Conservation (phyloP, 768 basidiomycete species). For the Boletellus sp. region DNA sequence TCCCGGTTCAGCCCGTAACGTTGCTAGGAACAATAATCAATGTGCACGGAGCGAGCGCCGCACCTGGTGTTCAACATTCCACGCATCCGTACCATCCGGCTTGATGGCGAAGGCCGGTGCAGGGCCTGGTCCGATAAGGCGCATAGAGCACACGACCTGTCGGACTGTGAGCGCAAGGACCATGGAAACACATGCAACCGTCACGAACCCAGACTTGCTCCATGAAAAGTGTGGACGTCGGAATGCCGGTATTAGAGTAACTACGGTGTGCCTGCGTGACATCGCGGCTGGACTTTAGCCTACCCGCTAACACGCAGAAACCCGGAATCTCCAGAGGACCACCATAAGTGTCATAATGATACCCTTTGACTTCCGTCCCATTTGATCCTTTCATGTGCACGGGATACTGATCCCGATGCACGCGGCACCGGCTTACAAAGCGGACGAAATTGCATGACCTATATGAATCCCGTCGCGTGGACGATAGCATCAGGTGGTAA, state of each 20-base stretch:
- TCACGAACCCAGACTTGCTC: no score
- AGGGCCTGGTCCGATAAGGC: conserved; percentile 26
- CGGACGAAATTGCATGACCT: conserved; percentile 15
- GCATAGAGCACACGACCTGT: no score
- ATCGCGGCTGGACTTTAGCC: not conserved
- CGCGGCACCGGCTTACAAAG: not conserved
- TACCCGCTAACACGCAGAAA: conserved; percentile 32
- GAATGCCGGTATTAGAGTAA: conserved; percentile 18
- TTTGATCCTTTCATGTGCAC: conserved; percentile 23
- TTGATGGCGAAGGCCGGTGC: conserved; percentile 23
- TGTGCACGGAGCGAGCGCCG: no score
- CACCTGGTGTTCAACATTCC: conserved; percentile 23
- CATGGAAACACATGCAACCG: not conserved
- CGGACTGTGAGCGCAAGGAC: not conserved
- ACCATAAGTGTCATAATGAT: conserved; percentile 22
- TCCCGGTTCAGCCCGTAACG: conserved; percentile 35
- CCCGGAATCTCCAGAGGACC: conserved; percentile 39
- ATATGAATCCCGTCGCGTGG: conserved; percentile 34
- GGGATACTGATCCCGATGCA: conserved; percentile 19
- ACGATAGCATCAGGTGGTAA: no score
- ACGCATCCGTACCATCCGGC: conserved; percentile 22
- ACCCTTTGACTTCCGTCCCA: conserved; percentile 24
- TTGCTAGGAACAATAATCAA: no score
- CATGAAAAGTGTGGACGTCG: no score
- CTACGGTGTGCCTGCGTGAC: not conserved